phyloP scores from a whole-genome alignment of 2,329 filamentous ascomycete species.

The Sphaerulina populicola region DNA sequence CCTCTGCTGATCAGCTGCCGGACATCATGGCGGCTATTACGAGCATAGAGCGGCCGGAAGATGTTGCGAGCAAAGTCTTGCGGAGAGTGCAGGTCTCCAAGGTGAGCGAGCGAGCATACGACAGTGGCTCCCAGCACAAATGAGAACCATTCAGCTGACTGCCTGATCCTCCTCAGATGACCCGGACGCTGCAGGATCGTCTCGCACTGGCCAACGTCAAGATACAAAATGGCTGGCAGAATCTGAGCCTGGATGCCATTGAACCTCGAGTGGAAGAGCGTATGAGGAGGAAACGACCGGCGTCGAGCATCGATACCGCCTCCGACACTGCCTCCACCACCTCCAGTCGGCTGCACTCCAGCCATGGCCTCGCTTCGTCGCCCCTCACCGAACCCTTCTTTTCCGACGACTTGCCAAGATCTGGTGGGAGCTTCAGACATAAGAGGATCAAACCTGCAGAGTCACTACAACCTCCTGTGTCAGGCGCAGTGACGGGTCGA shows the following conservation, averaged over 20 bases:
- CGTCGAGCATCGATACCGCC: slow-evolving; percentile 55
- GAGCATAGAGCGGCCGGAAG: slow-evolving; percentile 25
- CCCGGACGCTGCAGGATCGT: slow-evolving; percentile 82
- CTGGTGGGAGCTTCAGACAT: slow-evolving; percentile 49
- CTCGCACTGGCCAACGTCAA: slow-evolving; percentile 95
- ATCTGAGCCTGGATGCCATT: slow-evolving; percentile 75
- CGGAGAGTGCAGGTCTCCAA: slow-evolving; percentile 35
- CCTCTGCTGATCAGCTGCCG: slow-evolving; percentile 12
- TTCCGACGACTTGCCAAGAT: slow-evolving; percentile 69
- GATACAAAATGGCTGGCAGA: slow-evolving; percentile 90
- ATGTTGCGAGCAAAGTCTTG: slow-evolving; percentile 34
- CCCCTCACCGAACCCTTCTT: slow-evolving; percentile 76
- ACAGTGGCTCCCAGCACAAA: neutral
- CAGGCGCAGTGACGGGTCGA: slow-evolving; percentile 28
- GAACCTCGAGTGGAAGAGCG: slow-evolving; percentile 77
- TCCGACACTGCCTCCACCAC: slow-evolving; percentile 82
- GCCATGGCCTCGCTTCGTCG: slow-evolving; percentile 67
- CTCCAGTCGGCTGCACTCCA: slow-evolving; percentile 66
- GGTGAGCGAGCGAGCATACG: slow-evolving; percentile 24
- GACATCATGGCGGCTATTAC: slow-evolving; percentile 26
- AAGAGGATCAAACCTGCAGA: slow-evolving; percentile 27
- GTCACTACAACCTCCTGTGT: slow-evolving; percentile 20
- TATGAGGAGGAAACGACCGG: slow-evolving; percentile 62
- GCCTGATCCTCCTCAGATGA: slow-evolving; percentile 57
- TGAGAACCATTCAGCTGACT: slow-evolving; percentile 13